phyloP scores from a whole-genome alignment of 1,284 basidiomycete genomes.

The Microbotryum saponariae region DNA sequence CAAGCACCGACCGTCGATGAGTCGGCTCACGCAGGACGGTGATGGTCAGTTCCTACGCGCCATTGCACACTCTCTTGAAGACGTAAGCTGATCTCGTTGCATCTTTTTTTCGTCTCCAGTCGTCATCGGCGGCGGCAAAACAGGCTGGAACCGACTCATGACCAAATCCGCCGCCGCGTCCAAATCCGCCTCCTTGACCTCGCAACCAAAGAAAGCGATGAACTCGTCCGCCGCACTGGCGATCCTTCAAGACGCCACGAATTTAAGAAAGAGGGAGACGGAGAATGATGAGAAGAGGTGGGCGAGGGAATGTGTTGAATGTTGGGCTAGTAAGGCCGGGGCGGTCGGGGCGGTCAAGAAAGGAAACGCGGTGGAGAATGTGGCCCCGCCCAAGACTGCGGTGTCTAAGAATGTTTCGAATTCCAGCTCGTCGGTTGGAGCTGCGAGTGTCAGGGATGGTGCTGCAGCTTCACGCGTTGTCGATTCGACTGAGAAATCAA shows the following conservation, averaged over 20 bases:
- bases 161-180: conserved; percentile 3
- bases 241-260: background rate
- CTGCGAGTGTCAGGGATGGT: background rate
- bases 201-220: background rate
- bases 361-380: background rate
- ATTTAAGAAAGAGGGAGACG: background rate
- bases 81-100: background rate
- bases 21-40: conserved; percentile 30
- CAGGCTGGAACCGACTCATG: conserved; percentile 23
- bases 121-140: conserved; percentile 51
- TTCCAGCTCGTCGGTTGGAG: background rate
- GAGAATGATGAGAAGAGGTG: background rate
- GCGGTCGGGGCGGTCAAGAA: too few relatives aligned
- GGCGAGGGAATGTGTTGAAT: background rate
- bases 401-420: background rate
- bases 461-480: conserved; percentile 1
- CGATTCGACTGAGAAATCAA: background rate
- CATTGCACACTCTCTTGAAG: too few relatives aligned
- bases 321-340: too few relatives aligned
- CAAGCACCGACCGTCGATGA: conserved; percentile 24
- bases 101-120: conserved; percentile 29
- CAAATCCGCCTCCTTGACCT: conserved; percentile 5
- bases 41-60: conserved; percentile 19
- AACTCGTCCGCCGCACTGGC: too few relatives aligned
- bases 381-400: too few relatives aligned